These are phyloP conservation scores for Penicillium ucsense DNA, from an alignment of 495 filamentous ascomycete species.

Conservation along the genomic window DNA sequence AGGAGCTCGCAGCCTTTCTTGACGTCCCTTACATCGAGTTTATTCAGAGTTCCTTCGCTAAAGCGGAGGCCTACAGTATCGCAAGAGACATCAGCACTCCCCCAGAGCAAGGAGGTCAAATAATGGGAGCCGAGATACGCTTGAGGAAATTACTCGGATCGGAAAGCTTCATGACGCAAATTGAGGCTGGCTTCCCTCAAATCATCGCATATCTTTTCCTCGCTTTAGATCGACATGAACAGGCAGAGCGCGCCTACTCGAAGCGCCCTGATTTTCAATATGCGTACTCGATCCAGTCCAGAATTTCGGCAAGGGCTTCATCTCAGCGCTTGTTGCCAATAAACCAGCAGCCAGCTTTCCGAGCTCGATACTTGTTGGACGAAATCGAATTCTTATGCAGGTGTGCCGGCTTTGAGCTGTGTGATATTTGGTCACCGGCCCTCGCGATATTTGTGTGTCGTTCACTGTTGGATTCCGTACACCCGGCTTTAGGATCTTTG, in stretches of 20 bases:
- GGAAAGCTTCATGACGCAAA: constrained; percentile 47
- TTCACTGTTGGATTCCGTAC: constrained; percentile 66
- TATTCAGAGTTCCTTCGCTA: constrained; percentile 61
- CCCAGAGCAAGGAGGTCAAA: constrained; percentile 37
- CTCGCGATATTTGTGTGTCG: constrained; percentile 68
- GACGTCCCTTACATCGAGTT: constrained; percentile 45
- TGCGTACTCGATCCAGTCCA: constrained; percentile 51
- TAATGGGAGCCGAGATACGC: constrained; percentile 56
- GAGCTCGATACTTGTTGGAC: constrained; percentile 59
- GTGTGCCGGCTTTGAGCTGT: constrained; percentile 52
- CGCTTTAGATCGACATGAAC: constrained; percentile 61
- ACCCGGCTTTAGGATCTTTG: constrained; percentile 79
- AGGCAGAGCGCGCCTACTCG: constrained; percentile 61
- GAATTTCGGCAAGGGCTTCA: constrained; percentile 55
- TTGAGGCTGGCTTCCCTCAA: constrained; percentile 60
- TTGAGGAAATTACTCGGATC: constrained; percentile 61
- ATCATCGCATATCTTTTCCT: constrained; percentile 67
- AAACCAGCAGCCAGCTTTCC: constrained; percentile 81
- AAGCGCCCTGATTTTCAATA: constrained; percentile 49
- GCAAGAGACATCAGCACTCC: constrained; percentile 63
- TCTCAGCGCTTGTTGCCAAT: constrained; percentile 52
- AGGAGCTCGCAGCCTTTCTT: constrained; percentile 47
- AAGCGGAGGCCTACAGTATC: constrained; percentile 74
- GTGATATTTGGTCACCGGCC: constrained; percentile 65
- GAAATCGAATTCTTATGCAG: constrained; percentile 69